Evolutionary conservation across 371 early-diverging fungal genomes (phyloP), one percentile per base, ranked within the genome.

Genomic region (Circinella minor): DNA sequence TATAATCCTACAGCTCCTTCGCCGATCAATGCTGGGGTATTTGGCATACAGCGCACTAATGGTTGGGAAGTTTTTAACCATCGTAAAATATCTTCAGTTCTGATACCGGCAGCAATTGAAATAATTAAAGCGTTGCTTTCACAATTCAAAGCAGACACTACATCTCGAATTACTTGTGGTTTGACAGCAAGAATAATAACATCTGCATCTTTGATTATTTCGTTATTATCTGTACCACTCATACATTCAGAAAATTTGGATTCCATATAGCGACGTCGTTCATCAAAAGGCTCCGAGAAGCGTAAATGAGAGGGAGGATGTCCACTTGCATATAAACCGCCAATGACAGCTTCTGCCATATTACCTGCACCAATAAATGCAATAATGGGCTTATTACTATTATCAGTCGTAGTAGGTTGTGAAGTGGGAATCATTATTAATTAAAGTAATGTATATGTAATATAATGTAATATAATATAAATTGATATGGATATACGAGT

Each of bases 321-420:
- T 4, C 94, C 94, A 64, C 90, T 74, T 65, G 93, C 76, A 43
- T 72, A 71, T 51, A 98, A 88, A 36, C 98, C 98, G 13, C 93
- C 94, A 39, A 96, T 83, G 70, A 98, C 95, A 69, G 96, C 95
- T 72, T 90, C 91, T 48, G 95, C 95, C 96, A 98, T 96, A 78
- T 98, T 96, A 63, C 98, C 98, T 49, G 95, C 98, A 69, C 98
- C 96, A 62, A 93, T 91, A 78, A 94, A 92, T 51, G 89, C 84
- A 48, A 94, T 79, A 18, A 68, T 65, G 11, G 81, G 81, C n/a
- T 57, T 46, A 18, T 69, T 20, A 18, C 10, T n/a, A 34, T 18
- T 27, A 51, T 14, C 51, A 15, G 1, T n/a, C 1, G 8, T n/a
- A 51, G 8, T 17, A 5, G 51, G 17, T 51, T 51, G 4, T 51